phyloP scores from a whole-genome alignment of 768 basidiomycete species.

The Suillus brevipes region DNA sequence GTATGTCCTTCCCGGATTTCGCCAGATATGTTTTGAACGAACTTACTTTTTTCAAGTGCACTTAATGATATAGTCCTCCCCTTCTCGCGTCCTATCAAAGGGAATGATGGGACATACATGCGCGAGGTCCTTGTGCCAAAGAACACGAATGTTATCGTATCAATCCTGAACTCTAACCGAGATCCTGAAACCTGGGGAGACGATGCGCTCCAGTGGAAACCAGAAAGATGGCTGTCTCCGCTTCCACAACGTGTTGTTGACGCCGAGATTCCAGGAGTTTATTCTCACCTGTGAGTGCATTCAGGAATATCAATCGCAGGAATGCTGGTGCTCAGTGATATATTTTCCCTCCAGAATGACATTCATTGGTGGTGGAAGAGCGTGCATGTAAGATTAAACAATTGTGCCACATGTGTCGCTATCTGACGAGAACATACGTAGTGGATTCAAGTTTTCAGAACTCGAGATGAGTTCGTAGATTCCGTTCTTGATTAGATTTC shows the following conservation, averaged over 20 bases:
- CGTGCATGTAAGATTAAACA: conserved; percentile 40
- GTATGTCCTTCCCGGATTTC: conserved; percentile 14
- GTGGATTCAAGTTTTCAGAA: conserved; percentile 47
- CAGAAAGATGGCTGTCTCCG: conserved; percentile 47
- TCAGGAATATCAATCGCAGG: background rate
- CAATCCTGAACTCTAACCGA: conserved; percentile 39
- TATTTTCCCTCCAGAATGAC: conserved; percentile 37
- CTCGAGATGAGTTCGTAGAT: conserved; percentile 48
- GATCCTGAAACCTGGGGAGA: conserved; percentile 47
- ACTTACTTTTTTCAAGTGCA: conserved; percentile 26
- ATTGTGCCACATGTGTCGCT: conserved; percentile 46
- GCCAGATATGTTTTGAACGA: background rate
- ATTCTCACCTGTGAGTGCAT: conserved; percentile 41
- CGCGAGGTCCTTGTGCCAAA: conserved; percentile 39
- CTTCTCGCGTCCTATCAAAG: conserved; percentile 38
- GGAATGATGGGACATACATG: conserved; percentile 38
- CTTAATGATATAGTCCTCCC: conserved; percentile 42
- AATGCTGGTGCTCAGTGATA: background rate
- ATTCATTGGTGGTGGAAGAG: conserved; percentile 47
- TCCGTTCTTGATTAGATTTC: background rate
- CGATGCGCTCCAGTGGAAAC: conserved; percentile 52
- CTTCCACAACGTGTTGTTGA: conserved; percentile 38
- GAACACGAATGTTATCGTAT: conserved; percentile 39
- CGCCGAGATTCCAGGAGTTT: conserved; percentile 45
- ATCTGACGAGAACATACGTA: conserved; percentile 1